phyloP scores from a whole-genome alignment of 495 filamentous ascomycete species.

The Podospora australis region DNA sequence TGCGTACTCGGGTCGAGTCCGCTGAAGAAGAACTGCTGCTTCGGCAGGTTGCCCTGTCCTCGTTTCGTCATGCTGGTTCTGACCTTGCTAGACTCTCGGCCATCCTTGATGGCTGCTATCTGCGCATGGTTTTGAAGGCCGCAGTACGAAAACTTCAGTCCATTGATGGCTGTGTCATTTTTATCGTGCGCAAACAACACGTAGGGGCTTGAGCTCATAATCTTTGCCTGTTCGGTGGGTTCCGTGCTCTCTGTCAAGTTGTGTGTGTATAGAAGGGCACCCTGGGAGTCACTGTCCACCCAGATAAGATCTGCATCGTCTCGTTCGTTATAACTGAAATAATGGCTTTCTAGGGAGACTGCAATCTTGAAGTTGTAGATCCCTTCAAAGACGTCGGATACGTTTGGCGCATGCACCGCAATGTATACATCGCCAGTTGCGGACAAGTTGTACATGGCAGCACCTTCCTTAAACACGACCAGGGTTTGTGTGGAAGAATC shows the following conservation, averaged over 20 bases:
- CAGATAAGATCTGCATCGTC: conserved; percentile 51
- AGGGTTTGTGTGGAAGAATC: conserved; percentile 40
- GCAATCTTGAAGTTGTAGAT: conserved; percentile 73
- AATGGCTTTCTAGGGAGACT: conserved; percentile 70
- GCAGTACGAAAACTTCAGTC: conserved; percentile 69
- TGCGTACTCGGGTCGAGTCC: conserved; percentile 61
- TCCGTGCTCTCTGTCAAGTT: conserved; percentile 49
- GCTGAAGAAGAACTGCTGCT: conserved; percentile 78
- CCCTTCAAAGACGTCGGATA: conserved; percentile 48
- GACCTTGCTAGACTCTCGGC: conserved; percentile 36
- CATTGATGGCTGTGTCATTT: conserved; percentile 52
- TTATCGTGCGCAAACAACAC: conserved; percentile 70
- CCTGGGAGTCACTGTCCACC: conserved; percentile 71
- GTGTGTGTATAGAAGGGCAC: conserved; percentile 71
- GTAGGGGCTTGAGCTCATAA: conserved; percentile 62
- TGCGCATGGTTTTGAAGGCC: conserved; percentile 58
- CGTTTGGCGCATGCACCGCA: conserved; percentile 60
- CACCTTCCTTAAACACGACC: conserved; percentile 49
- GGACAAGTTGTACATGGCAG: conserved; percentile 48
- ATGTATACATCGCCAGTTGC: conserved; percentile 63
- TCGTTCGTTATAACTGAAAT: conserved; percentile 51
- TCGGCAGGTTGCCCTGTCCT: conserved; percentile 55
- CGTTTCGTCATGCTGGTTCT: conserved; percentile 61
- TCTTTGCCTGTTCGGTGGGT: conserved; percentile 38
- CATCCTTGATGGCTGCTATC: conserved; percentile 47